These are phyloP conservation scores for Penicillium silybi DNA, from an alignment of 495 filamentous ascomycete species.

Conservation along the genomic window DNA sequence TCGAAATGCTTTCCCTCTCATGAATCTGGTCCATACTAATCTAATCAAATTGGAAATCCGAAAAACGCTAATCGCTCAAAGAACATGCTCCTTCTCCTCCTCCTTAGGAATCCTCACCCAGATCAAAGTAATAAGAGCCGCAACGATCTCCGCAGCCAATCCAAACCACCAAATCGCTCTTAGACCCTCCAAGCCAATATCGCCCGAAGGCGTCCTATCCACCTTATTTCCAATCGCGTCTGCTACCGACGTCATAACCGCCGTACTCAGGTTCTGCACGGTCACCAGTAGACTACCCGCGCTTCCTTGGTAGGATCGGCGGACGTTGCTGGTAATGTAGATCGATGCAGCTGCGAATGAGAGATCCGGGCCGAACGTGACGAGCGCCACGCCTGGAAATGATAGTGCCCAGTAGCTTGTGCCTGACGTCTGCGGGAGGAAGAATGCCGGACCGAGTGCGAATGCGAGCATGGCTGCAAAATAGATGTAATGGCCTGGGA, in stretches of 20 bases:
- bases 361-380: conserved; percentile 33
- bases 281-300: conserved; percentile 34
- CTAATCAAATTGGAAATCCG: neutral
- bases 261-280: conserved; percentile 33
- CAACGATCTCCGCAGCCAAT: conserved; percentile 32
- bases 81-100: conserved; percentile 51
- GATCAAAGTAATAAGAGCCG: conserved; percentile 37
- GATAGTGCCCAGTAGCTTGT: conserved; percentile 32
- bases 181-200: conserved; percentile 41
- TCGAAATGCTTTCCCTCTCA: neutral
- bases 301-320: conserved; percentile 31
- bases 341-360: conserved; percentile 34
- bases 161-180: conserved; percentile 49
- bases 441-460: conserved; percentile 29
- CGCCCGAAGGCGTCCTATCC: conserved; percentile 28
- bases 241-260: conserved; percentile 42
- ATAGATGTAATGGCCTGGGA: conserved; percentile 49
- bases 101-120: conserved; percentile 45
- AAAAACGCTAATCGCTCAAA: neutral
- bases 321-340: conserved; percentile 33
- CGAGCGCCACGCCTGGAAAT: conserved; percentile 25
- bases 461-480: conserved; percentile 33
- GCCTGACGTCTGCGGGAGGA: conserved; percentile 27
- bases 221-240: conserved; percentile 44
- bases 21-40: neutral